phyloP scores from a whole-genome alignment of 345 rosid species.

The Erodium maritimum region DNA sequence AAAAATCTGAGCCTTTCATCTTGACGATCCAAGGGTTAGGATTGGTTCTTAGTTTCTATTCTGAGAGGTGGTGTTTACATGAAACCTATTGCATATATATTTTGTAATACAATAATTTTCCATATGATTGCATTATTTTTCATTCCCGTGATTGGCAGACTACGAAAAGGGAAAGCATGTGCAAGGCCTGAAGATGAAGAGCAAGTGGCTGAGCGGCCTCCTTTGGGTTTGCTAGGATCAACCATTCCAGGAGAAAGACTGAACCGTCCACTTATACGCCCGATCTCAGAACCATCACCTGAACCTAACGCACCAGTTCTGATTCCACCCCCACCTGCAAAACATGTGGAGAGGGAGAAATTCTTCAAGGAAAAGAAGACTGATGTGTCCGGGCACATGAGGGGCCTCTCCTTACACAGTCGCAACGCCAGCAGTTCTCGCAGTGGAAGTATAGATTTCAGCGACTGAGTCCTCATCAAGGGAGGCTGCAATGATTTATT shows the following conservation, averaged over 20 bases:
- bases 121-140: too few species aligned
- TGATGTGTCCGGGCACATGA: constrained; percentile 56
- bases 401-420: constrained; percentile 70
- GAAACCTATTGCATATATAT: too few species aligned
- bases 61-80: too few species aligned
- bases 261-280: constrained; percentile 73
- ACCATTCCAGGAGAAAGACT: constrained; percentile 40
- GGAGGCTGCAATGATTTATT: too few species aligned
- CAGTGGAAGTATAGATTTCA: constrained; percentile 65
- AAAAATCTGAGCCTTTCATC: too few species aligned
- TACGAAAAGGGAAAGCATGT: constrained; percentile 79
- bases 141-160: constrained; percentile 21
- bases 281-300: constrained; percentile 32
- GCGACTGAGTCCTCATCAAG: constrained; percentile 25
- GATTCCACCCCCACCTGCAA: constrained; percentile 95
- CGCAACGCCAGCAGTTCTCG: constrained; percentile 71
- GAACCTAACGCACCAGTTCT: constrained; percentile 33
- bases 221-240: constrained; percentile 37
- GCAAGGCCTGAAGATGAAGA: constrained; percentile 77
- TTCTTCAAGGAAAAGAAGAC: constrained; percentile 78
- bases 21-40: too few species aligned
- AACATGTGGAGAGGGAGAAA: constrained; percentile 72
- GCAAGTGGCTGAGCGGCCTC: constrained; percentile 16
- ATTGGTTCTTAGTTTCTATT: too few species aligned
- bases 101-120: too few species aligned